A percentile compares a stretch with the other conserved stretches of the same genome.
Conservation (phyloP, 305 asterid genomes). For the Solanum hybrid region DNA sequence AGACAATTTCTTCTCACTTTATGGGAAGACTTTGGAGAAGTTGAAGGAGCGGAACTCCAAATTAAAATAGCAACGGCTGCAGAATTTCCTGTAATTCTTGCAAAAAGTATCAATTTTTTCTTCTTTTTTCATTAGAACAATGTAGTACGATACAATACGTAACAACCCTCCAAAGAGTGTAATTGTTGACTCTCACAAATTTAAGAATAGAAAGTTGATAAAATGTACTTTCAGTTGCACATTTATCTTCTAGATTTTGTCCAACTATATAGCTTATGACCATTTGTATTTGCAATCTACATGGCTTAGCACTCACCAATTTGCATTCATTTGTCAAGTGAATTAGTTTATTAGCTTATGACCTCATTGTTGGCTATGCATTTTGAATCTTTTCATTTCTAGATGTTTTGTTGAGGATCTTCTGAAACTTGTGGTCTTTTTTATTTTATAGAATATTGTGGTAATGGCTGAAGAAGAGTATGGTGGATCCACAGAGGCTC, state of each 20-base stretch:
- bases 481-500: slow-evolving; percentile 7
- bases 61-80: neutral
- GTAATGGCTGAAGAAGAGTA: neutral
- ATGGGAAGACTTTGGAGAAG: neutral
- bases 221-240: neutral
- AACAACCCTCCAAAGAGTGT: neutral
- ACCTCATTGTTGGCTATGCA: neutral
- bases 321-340: neutral
- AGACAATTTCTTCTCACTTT: neutral
- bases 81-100: neutral
- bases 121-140: neutral
- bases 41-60: neutral
- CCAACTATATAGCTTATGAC: neutral
- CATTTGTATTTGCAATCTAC: neutral
- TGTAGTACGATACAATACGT: neutral
- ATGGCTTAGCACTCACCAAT: neutral
- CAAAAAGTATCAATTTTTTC: neutral
- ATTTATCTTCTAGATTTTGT: neutral
- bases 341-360: neutral
- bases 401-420: neutral
- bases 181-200: neutral
- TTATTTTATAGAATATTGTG: neutral
- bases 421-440: neutral
- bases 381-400: neutral
- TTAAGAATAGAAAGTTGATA: neutral